phyloP scores from a whole-genome alignment of 208 protist genomes.

The Angomonas ambiguus region DNA sequence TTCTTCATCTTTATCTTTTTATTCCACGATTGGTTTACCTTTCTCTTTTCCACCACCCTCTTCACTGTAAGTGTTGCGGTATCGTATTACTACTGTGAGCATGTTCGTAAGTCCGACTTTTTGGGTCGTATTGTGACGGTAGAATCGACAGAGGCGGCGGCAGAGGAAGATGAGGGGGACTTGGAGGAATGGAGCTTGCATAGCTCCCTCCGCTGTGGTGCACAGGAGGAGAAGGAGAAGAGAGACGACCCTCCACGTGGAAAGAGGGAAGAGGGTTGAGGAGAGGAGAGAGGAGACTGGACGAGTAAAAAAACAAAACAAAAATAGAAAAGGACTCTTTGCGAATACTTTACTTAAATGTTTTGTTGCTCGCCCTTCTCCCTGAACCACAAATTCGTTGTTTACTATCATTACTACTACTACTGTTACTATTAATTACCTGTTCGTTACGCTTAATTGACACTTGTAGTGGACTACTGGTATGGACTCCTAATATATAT shows the following conservation, averaged over 20 bases:
- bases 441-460: too few species aligned
- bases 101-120: slow-evolving; percentile 46
- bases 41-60: slow-evolving; percentile 33
- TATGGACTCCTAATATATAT: too few species aligned
- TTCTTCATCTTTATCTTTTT: slow-evolving; percentile 43
- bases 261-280: background rate
- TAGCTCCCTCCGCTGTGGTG: background rate
- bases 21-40: slow-evolving; percentile 28
- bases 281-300: too few species aligned
- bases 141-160: background rate
- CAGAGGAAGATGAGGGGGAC: background rate
- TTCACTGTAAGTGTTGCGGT: slow-evolving; percentile 25
- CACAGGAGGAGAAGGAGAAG: background rate
- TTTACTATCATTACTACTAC: too few species aligned
- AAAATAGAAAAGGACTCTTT: too few species aligned
- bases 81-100: slow-evolving; percentile 42
- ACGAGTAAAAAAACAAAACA: too few species aligned
- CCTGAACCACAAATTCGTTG: too few species aligned
- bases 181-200: background rate
- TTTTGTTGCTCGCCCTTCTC: too few species aligned
- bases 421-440: too few species aligned
- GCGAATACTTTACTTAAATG: too few species aligned
- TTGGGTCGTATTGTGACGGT: slow-evolving; percentile 57
- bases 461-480: too few species aligned
- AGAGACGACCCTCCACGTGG: background rate